Conservation (phyloP, 2,329 filamentous ascomycete genomes). For the Chrysosporium queenslandicum region DNA sequence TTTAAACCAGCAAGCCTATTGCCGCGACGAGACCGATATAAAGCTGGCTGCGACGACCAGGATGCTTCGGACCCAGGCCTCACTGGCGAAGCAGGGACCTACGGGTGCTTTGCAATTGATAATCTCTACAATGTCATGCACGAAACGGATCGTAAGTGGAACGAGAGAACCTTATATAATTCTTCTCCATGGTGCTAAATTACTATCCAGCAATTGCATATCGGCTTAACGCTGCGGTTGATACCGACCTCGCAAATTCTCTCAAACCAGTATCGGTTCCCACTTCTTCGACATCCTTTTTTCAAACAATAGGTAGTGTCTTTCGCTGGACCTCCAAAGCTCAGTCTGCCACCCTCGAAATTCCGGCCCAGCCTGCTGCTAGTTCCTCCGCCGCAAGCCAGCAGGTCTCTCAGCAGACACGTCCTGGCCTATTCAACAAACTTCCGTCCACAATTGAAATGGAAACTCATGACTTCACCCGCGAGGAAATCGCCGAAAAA, state of each 20-base stretch:
- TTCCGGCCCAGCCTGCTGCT: slow-evolving; percentile 43
- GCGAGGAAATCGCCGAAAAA: slow-evolving; percentile 85
- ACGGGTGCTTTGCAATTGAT: slow-evolving; percentile 86
- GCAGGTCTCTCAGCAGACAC: neutral
- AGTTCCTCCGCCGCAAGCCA: slow-evolving; percentile 51
- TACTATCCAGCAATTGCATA: slow-evolving; percentile 62
- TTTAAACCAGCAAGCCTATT: slow-evolving; percentile 47
- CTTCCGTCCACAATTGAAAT: slow-evolving; percentile 69
- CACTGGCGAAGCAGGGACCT: slow-evolving; percentile 66
- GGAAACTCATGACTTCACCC: slow-evolving; percentile 87
- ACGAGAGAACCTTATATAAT: neutral
- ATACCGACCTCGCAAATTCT: slow-evolving; percentile 64
- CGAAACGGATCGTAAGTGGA: slow-evolving; percentile 48
- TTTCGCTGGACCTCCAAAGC: slow-evolving; percentile 46
- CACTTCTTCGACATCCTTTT: slow-evolving; percentile 55
- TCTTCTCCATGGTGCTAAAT: neutral
- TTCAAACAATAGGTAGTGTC: slow-evolving; percentile 54
- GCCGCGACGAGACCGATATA: slow-evolving; percentile 64
- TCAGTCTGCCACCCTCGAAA: slow-evolving; percentile 47
- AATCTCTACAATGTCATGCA: slow-evolving; percentile 93
- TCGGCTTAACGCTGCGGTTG: slow-evolving; percentile 80
- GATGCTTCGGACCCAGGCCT: slow-evolving; percentile 53
- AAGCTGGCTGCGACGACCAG: slow-evolving; percentile 57
- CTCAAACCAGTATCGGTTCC: slow-evolving; percentile 73
- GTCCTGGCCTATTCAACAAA: slow-evolving; percentile 44